Evolutionary conservation across 2,329 filamentous ascomycete genomes (phyloP).

Genomic region (Cladophialophora carrionii): DNA sequence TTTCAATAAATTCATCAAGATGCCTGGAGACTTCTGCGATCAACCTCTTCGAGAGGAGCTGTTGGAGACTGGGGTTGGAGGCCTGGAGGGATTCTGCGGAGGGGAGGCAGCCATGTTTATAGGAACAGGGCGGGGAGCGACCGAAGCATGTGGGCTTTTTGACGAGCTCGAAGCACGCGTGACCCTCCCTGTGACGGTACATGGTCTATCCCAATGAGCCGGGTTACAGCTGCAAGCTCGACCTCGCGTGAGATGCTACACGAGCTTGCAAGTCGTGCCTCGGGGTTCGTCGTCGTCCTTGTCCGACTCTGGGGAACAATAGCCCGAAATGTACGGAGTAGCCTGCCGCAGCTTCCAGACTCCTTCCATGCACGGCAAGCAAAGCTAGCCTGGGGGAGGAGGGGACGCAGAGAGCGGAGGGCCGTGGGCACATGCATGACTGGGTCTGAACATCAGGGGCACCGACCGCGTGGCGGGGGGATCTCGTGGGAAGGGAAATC

Average conservation of each 20-base stretch:
- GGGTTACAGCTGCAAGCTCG: constrained; percentile 1
- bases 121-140: constrained; percentile 25
- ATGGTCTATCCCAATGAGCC: background rate
- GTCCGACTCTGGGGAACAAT: constrained; percentile 7
- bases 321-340: background rate
- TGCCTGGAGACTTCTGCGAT: constrained; percentile 2
- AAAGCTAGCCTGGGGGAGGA: background rate
- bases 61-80: constrained; percentile 15
- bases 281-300: constrained; percentile 1
- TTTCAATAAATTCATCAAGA: constrained; percentile 16
- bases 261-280: background rate
- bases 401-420: background rate
- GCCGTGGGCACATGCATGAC: constrained; percentile 2
- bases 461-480: background rate
- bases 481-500: background rate
- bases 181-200: constrained; percentile 23
- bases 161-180: constrained; percentile 1
- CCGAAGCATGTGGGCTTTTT: constrained; percentile 24
- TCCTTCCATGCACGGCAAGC: background rate
- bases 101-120: constrained; percentile 23
- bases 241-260: constrained; percentile 5
- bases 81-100: constrained; percentile 28
- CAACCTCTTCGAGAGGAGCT: constrained; percentile 3
- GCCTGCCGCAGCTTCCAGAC: background rate
- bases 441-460: background rate